Conservation (phyloP, 192 early-diverging fungal genomes). For the Rhizophagus clarus region DNA sequence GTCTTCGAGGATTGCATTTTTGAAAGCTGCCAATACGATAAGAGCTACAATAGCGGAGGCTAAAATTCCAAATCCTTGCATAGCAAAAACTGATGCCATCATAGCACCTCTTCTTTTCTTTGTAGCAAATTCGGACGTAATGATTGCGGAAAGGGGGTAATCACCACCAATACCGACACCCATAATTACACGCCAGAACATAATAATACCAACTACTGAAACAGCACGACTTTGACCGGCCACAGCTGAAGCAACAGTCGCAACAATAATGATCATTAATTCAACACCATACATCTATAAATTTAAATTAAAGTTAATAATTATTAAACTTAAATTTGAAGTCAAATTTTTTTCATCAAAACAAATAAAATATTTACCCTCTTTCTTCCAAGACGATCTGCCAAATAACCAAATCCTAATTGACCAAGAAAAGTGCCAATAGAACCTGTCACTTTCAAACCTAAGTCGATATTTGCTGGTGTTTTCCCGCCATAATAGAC, state of each 20-base stretch:
- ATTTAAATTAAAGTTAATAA: not conserved
- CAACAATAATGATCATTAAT: conserved; percentile 89
- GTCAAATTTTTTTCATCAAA: too few species aligned
- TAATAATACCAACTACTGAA: conserved; percentile 57
- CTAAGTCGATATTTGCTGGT: conserved; percentile 64
- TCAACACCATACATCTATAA: conserved; percentile 81
- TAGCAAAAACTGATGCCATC: conserved; percentile 84
- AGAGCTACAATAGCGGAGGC: conserved; percentile 71
- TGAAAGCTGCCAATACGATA: conserved; percentile 67
- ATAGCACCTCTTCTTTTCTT: conserved; percentile 77
- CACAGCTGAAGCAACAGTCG: conserved; percentile 83
- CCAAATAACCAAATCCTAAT: conserved; percentile 78
- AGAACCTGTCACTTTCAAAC: conserved; percentile 85
- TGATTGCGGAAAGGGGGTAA: conserved; percentile 92
- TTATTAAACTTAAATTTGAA: too few species aligned
- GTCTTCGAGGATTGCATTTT: conserved; percentile 54
- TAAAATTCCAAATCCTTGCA: conserved; percentile 90
- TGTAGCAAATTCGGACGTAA: conserved; percentile 87
- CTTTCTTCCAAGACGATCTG: conserved; percentile 88
- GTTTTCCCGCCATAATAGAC: conserved; percentile 63
- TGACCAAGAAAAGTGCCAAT: conserved; percentile 93
- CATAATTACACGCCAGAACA: conserved; percentile 89
- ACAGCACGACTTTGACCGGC: conserved; percentile 49
- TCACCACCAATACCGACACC: conserved; percentile 95
- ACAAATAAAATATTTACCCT: conserved; percentile 22